Percentiles rank a stretch among this genome's conserved stretches.
Evolutionary conservation across 306 rosid species (phyloP).

Genomic region (Corylus avellana): DNA sequence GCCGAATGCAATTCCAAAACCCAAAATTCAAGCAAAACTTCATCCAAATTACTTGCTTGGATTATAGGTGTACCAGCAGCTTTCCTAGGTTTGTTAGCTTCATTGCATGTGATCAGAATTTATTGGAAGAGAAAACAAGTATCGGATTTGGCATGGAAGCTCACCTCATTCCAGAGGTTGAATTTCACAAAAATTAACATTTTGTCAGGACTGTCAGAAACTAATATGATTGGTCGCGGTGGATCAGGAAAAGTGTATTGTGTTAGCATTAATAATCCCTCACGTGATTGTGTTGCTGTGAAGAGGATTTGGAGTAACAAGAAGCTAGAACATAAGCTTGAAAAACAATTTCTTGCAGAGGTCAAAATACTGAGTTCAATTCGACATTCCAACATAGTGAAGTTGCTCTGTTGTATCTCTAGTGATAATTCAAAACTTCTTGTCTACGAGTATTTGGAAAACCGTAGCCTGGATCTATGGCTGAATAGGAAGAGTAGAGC

Average conservation of each 20-base stretch:
- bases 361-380: constrained; percentile 65
- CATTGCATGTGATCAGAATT: constrained; percentile 12
- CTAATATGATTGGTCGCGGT: constrained; percentile 62
- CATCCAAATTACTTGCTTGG: constrained; percentile 35
- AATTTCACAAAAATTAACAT: constrained; percentile 59
- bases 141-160: constrained; percentile 56
- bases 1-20: no score
- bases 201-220: constrained; percentile 38
- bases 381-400: constrained; percentile 79
- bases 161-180: constrained; percentile 63
- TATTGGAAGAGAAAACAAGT: constrained; percentile 36
- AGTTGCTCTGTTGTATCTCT: constrained; percentile 67
- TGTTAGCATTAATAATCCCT: constrained; percentile 31
- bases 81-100: constrained; percentile 27
- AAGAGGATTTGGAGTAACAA: constrained; percentile 58
- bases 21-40: no score
- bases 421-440: constrained; percentile 61
- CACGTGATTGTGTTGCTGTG: constrained; percentile 54
- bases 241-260: constrained; percentile 82
- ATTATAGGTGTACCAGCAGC: constrained; percentile 34
- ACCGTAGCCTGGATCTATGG: constrained; percentile 77
- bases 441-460: constrained; percentile 72
- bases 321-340: constrained; percentile 42
- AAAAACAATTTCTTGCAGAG: constrained; percentile 66
- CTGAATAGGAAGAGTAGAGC: constrained; percentile 43